These are phyloP conservation scores for Senna siamea DNA, from an alignment of 306 rosid genomes.

Conservation along the genomic window DNA sequence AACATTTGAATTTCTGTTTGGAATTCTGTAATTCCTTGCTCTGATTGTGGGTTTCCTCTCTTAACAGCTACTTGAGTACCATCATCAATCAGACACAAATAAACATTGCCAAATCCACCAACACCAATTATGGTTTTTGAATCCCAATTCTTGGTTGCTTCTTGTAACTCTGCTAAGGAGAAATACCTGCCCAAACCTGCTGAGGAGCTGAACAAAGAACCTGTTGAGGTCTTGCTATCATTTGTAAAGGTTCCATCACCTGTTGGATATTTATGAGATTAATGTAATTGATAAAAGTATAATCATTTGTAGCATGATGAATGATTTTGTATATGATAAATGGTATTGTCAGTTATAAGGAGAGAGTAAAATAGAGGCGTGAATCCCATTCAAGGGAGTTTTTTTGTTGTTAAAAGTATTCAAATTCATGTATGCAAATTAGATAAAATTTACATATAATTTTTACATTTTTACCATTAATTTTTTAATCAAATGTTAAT, in stretches of 20 bases:
- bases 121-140: slow-evolving; percentile 42
- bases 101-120: slow-evolving; percentile 54
- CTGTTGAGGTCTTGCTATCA: slow-evolving; percentile 32
- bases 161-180: slow-evolving; percentile 46
- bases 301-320: too few relatives aligned
- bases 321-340: too few relatives aligned
- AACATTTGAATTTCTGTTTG: slow-evolving; percentile 52
- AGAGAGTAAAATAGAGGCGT: too few relatives aligned
- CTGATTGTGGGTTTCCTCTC: slow-evolving; percentile 50
- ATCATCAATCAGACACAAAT: slow-evolving; percentile 43
- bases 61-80: slow-evolving; percentile 48
- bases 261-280: not conserved
- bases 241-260: slow-evolving; percentile 37
- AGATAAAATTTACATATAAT: too few relatives aligned
- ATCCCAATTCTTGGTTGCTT: slow-evolving; percentile 52
- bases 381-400: too few relatives aligned
- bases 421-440: too few relatives aligned
- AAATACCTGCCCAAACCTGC: slow-evolving; percentile 46
- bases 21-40: slow-evolving; percentile 51
- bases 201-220: slow-evolving; percentile 37
- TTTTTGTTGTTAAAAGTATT: too few relatives aligned
- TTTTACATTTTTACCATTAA: too few relatives aligned
- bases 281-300: too few relatives aligned
- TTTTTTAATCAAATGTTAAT: too few relatives aligned
- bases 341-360: too few relatives aligned